Evolutionary conservation across 805 yeast genomes (phyloP), one percentile per base, ranked within the genome.

Genomic region (Yamadazyma paraphyllophila): DNA sequence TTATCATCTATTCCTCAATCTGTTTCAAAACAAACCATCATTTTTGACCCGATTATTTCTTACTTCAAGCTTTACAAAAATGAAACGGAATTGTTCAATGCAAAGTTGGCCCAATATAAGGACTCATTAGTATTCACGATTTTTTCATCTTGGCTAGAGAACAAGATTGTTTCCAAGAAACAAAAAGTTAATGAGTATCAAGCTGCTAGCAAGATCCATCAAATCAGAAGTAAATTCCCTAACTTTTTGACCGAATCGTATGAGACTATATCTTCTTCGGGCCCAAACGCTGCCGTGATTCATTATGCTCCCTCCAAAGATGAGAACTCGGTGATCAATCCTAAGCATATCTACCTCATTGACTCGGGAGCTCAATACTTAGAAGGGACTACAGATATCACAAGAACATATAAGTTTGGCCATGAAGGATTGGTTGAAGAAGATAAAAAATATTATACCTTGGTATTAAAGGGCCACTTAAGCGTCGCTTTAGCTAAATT

Each of bases 381-480:
- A 46, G 83, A 80, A 46, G 85, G 85, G 29, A 81, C 99, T 0
- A 94, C 99, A 0, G 99, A 94, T 61, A 88, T 92, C 24, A 94
- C 99, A 0, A 77, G 99, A 56, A 89, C 97, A 0, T 65, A 82
- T 41, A 92, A 88, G 61, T 85, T 89, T 60, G 73, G 72, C 8
- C 26, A 54, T 35, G 58, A 58, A 2, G 58, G 56, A 1, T 44
- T 63, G 13, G 52, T 54, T 1, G 62, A 65, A 2, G 88, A 92
- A 12, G 85, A 85, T 50, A 84, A 85, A 59, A 76, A 74, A 51
- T 82, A 82, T 43, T 92, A 88, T 63, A 87, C 98, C 0, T 68
- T 88, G 36, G 99, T 94, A 1, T 73, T 94, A 45, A 89, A 90
- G 67, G 98, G 98, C 8, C 96, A 94, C 59, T 70, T 94, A 47